Base-by-base conservation (phyloP, 106 monocot species). In the Phalaenopsis aphrodite region DNA sequence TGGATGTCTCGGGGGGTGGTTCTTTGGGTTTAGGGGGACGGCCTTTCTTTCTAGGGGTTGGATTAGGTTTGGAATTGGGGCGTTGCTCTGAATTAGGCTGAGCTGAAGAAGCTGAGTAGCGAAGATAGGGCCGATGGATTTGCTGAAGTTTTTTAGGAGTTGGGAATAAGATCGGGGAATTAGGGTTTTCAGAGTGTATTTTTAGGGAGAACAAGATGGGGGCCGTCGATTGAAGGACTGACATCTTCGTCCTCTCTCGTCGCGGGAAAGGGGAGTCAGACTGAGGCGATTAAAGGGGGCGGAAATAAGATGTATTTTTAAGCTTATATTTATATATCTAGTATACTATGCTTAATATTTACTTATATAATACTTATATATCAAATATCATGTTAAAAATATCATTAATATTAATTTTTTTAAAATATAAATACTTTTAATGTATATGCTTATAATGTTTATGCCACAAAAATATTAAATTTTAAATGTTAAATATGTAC, bases 41-140 rank as follows among this genome's bases (percentile, higher is more conserved):
- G 41, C 47, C 67, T 49, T 76, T 48, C 38, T 56, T 84, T n/a
- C 55, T 41, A 3, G 73, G 78, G 41, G 12, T 65, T 3, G 57
- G 41, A 38, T 8, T 82, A 6, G 78, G 80, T 21, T 61, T 45
- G 39, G 77, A 24, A 12, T 42, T 55, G 17, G 78, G 75, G 86
- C 23, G 71, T 75, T 45, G 74, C 18, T 75, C 74, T n/a, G 74
- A 19, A 46, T 75, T 45, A 75, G 74, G 19, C 1, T 3, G 74
- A n/a, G 74, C 74, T 4, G 41, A 15, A 17, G 74, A 75, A 15
- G 43, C 43, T 75, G 74, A 75, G 4, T 21, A 3, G 8, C 74
- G 45, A 43, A 75, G 42, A 17, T 15, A 19, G 43, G 18, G 43
- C 45, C n/a, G 43, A 15, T 0, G 19, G 19, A 12, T 11, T 41